phyloP scores from a whole-genome alignment of 1,284 basidiomycete genomes.

The Tremellales sp. region DNA sequence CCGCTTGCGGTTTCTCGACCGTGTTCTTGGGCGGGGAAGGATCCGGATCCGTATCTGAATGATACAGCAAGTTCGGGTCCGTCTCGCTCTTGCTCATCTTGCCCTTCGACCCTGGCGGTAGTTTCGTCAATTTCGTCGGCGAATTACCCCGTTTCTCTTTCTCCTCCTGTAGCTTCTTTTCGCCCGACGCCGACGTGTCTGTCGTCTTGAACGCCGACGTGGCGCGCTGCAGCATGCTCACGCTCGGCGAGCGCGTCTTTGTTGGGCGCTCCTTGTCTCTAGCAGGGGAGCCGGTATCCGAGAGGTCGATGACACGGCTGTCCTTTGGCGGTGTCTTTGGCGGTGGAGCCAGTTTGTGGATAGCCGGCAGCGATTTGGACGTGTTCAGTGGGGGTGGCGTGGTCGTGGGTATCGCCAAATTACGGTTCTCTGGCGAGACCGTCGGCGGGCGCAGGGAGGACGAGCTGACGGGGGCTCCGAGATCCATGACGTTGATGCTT shows the following conservation, averaged over 20 bases:
- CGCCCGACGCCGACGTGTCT: conserved; percentile 18
- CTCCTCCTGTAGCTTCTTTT: conserved; percentile 18
- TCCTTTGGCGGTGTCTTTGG: conserved; percentile 12
- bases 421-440: not conserved
- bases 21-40: not conserved
- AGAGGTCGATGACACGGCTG: not conserved
- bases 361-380: conserved; percentile 3
- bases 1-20: too few species aligned
- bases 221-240: conserved; percentile 89
- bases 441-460: conserved; percentile 1
- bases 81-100: conserved; percentile 28
- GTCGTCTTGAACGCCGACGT: conserved; percentile 69
- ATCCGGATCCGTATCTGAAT: not conserved
- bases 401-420: not conserved
- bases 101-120: conserved; percentile 19
- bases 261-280: conserved; percentile 26
- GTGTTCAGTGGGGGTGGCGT: not conserved
- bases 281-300: too few species aligned
- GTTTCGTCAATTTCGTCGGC: conserved; percentile 38
- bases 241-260: conserved; percentile 72
- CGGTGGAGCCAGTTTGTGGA: not conserved
- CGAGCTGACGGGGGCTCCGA: conserved; percentile 21
- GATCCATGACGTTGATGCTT: conserved; percentile 15
- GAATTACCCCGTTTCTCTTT: conserved; percentile 22
- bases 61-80: conserved; percentile 11